phyloP scores from a whole-genome alignment of 768 basidiomycete species.

The Psilocybe subaeruginosa region DNA sequence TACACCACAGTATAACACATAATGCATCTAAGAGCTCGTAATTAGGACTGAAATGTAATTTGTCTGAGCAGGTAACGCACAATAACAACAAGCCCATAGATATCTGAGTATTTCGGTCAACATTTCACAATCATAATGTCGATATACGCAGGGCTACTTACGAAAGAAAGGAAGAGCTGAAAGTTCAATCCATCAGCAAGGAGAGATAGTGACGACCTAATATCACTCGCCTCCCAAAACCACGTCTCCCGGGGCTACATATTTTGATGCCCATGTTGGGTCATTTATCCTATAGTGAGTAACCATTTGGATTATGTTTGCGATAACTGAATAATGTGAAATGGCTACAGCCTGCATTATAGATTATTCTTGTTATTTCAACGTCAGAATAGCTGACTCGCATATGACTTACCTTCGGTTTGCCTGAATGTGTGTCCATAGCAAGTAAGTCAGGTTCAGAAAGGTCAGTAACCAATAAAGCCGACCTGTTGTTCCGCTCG shows the following conservation, averaged over 20 bases:
- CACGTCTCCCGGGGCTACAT: conserved; percentile 56
- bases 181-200: not conserved
- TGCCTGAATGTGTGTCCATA: conserved; percentile 8
- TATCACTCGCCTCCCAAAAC: conserved; percentile 52
- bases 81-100: conserved; percentile 60
- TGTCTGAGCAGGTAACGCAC: conserved; percentile 35
- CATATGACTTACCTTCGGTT: conserved; percentile 18
- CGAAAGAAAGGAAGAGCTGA: conserved; percentile 65
- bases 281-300: conserved; percentile 50
- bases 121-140: too few species aligned
- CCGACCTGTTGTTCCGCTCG: conserved; percentile 75
- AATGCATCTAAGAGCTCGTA: conserved; percentile 44
- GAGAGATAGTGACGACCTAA: not conserved
- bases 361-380: not conserved
- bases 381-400: not conserved
- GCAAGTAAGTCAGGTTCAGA: not conserved
- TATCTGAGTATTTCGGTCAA: conserved; percentile 38
- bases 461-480: conserved; percentile 7
- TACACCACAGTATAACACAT: conserved; percentile 55
- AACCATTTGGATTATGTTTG: conserved; percentile 65
- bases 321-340: conserved; percentile 65
- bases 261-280: conserved; percentile 39
- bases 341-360: conserved; percentile 59
- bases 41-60: not conserved
- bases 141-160: conserved; percentile 23